Percentiles rank a stretch among this genome's conserved stretches.
Evolutionary conservation across 2,329 filamentous ascomycete genomes (phyloP).

Genomic region (Apiospora hydei): DNA sequence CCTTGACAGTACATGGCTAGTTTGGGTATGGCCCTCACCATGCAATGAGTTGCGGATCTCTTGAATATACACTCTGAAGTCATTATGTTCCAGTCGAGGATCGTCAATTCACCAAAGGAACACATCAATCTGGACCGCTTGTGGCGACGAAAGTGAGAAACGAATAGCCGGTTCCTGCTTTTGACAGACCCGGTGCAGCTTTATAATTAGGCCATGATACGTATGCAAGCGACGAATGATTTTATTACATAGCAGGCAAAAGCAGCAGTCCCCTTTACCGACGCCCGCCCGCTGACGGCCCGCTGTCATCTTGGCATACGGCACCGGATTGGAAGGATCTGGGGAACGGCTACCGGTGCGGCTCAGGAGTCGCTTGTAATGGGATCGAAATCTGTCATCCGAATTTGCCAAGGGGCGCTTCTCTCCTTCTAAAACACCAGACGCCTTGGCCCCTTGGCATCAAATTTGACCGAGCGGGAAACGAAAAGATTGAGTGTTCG

Average conservation of each 20-base stretch:
- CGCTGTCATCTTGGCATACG: neutral
- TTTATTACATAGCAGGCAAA: neutral
- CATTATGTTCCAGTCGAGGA: no score
- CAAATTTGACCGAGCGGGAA: neutral
- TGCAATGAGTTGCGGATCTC: no score
- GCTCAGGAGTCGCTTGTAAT: neutral
- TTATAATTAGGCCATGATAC: no score
- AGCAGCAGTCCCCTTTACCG: neutral
- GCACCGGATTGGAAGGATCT: neutral
- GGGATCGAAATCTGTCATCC: neutral
- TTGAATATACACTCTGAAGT: no score
- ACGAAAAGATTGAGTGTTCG: neutral
- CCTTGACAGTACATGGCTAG: no score
- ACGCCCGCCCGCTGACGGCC: neutral
- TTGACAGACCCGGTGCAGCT: no score
- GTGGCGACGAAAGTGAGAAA: no score
- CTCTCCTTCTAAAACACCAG: neutral
- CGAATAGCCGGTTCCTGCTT: no score
- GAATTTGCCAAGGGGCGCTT: neutral
- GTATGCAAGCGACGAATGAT: neutral
- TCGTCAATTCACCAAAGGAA: no score
- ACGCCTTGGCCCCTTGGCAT: neutral
- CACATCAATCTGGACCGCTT: no score
- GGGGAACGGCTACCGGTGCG: neutral
- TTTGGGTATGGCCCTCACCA: no score